Base-by-base conservation (phyloP, 441 rosid genomes). In the Erodium moschatum region DNA sequence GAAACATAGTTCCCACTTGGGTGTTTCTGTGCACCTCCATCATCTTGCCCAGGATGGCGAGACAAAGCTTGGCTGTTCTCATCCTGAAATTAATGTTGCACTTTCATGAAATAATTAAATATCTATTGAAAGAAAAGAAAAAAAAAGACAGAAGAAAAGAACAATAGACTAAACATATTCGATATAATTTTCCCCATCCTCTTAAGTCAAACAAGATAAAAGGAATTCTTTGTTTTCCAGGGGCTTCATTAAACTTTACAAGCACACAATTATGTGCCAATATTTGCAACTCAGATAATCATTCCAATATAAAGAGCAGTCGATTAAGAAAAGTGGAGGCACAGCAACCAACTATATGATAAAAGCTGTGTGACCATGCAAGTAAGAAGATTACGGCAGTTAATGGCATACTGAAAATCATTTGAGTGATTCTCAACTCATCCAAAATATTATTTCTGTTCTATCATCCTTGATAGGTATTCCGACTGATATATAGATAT, bases 1-100 rank as follows among this genome's bases (percentile, higher is more conserved):
- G 97, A 82, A 76, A 91, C 80, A 79, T 86, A 85, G 75, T 85
- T 80, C 64, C 92, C 98, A 21, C 81, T 80, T 69, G 67, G 87
- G 71, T 75, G 76, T 70, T 68, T 80, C 73, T 62, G 81, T 56
- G 73, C 44, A 56, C 73, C 71, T 67, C 72, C 81, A 70, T 71
- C 70, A 50, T 77, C 70, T 64, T 61, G 71, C 63, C 72, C 81
- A 12, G 76, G 61, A 71, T 68, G 74, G 21, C 66, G 70, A 69
- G 19, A 38, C 42, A 40, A 24, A 56, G 76, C 70, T 72, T 72
- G 72, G 67, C 71, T 71, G 64, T 66, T 63, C 33, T 60, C 72
- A 73, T 71, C 78, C 86, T 85, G 68, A 44, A 72, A 73, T 3
- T 19, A 20, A 58, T 11, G 29, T 58, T 58, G 5, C 20, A 58